A percentile compares a stretch with the other conserved stretches of the same genome.
Evolutionary conservation across 2,329 filamentous ascomycete species (phyloP).

Genomic region (Neonectria ditissima): DNA sequence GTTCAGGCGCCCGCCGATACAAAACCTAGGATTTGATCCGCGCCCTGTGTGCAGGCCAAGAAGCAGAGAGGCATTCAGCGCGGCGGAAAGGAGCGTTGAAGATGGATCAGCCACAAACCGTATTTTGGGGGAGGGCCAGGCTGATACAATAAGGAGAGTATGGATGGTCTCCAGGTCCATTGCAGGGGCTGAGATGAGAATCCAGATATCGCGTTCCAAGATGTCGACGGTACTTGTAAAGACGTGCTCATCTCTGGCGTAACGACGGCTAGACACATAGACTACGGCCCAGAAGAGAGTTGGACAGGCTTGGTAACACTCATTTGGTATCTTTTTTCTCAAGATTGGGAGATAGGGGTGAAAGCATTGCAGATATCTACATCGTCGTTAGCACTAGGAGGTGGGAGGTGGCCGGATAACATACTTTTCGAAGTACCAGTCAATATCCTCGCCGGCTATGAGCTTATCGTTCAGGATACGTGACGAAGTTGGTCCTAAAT

Average conservation of each 20-base stretch:
- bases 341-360: slow-evolving; percentile 66
- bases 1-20: slow-evolving; percentile 57
- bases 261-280: slow-evolving; percentile 62
- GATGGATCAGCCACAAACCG: slow-evolving; percentile 65
- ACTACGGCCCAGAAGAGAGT: slow-evolving; percentile 68
- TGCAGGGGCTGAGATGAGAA: slow-evolving; percentile 56
- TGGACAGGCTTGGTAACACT: slow-evolving; percentile 60
- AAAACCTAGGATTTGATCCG: slow-evolving; percentile 63
- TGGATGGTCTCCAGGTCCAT: slow-evolving; percentile 63
- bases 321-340: slow-evolving; percentile 61
- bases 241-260: slow-evolving; percentile 56
- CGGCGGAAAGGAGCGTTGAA: slow-evolving; percentile 59
- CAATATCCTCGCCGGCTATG: slow-evolving; percentile 65
- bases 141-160: slow-evolving; percentile 62
- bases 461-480: slow-evolving; percentile 60
- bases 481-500: slow-evolving; percentile 50
- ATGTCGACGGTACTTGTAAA: slow-evolving; percentile 61
- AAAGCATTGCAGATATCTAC: slow-evolving; percentile 63
- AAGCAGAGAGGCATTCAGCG: slow-evolving; percentile 60
- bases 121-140: slow-evolving; percentile 64
- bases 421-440: slow-evolving; percentile 67
- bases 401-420: slow-evolving; percentile 14
- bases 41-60: slow-evolving; percentile 65
- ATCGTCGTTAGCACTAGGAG: slow-evolving; percentile 8
- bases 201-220: slow-evolving; percentile 60